Percentiles rank a stretch among this genome's conserved stretches.
These are phyloP conservation scores for Boletellus sp. DNA, from an alignment of 1,284 basidiomycete species.

Conservation along the genomic window DNA sequence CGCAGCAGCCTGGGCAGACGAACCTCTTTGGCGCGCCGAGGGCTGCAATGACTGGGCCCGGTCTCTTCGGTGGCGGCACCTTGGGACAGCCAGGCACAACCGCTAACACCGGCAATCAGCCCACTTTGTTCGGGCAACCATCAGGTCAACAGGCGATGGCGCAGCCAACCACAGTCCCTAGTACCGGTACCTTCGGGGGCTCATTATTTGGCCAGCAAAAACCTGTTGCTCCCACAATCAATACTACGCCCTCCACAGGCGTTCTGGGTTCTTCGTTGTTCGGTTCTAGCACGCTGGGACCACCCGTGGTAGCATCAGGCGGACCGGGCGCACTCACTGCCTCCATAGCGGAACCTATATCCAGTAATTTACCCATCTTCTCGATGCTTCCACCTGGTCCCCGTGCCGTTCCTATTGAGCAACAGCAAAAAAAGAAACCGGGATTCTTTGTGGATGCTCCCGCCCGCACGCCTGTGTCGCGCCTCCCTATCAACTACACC, in stretches of 20 bases:
- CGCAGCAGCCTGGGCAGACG: slow-evolving; percentile 33
- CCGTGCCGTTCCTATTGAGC: slow-evolving; percentile 56
- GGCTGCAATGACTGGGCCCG: slow-evolving; percentile 30
- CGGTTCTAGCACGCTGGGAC: slow-evolving; percentile 41
- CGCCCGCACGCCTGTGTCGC: slow-evolving; percentile 60
- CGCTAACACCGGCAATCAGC: slow-evolving; percentile 29
- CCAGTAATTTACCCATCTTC: slow-evolving; percentile 76
- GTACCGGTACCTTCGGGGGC: slow-evolving; percentile 33
- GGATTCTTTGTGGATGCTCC: slow-evolving; percentile 70
- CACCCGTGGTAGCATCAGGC: slow-evolving; percentile 38
- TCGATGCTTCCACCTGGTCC: slow-evolving; percentile 70
- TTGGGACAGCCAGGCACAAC: slow-evolving; percentile 35
- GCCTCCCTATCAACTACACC: slow-evolving; percentile 57
- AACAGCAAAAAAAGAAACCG: slow-evolving; percentile 66
- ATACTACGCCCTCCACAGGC: slow-evolving; percentile 37
- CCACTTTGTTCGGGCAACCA: slow-evolving; percentile 42
- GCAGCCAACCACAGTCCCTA: slow-evolving; percentile 28
- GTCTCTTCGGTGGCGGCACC: slow-evolving; percentile 29
- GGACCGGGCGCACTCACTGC: slow-evolving; percentile 66
- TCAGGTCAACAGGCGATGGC: slow-evolving; percentile 35
- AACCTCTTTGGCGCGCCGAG: slow-evolving; percentile 36
- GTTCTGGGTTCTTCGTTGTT: slow-evolving; percentile 47
- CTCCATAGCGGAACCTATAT: slow-evolving; percentile 89
- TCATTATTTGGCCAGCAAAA: slow-evolving; percentile 43
- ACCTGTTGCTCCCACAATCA: slow-evolving; percentile 36